Evolutionary conservation across 768 basidiomycete genomes (phyloP).

Genomic region (Mycena crocata): DNA sequence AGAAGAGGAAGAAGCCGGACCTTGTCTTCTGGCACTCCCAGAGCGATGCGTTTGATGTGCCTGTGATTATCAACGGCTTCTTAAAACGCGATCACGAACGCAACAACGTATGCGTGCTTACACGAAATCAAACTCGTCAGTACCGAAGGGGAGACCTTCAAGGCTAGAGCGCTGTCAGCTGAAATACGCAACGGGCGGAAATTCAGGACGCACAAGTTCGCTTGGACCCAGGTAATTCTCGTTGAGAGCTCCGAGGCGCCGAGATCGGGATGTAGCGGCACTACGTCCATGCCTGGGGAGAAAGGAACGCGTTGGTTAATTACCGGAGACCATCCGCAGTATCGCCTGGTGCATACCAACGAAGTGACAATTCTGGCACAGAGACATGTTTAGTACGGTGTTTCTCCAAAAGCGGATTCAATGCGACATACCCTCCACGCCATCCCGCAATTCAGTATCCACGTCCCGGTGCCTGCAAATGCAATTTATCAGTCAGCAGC

Average conservation of each 20-base stretch:
- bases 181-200: slow-evolving; percentile 10
- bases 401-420: slow-evolving; percentile 18
- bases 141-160: slow-evolving; percentile 74
- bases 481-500: slow-evolving; percentile 1
- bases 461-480: slow-evolving; percentile 72
- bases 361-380: slow-evolving; percentile 64
- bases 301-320: background rate
- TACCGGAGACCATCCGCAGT: background rate
- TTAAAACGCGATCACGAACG: background rate
- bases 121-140: slow-evolving; percentile 85
- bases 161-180: slow-evolving; percentile 55
- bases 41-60: slow-evolving; percentile 76
- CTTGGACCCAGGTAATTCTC: slow-evolving; percentile 78
- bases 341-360: slow-evolving; percentile 62
- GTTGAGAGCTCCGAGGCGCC: slow-evolving; percentile 66
- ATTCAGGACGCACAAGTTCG: slow-evolving; percentile 69
- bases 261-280: slow-evolving; percentile 79
- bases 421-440: slow-evolving; percentile 68
- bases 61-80: slow-evolving; percentile 45
- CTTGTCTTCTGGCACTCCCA: slow-evolving; percentile 83
- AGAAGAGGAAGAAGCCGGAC: slow-evolving; percentile 46
- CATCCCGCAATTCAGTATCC: slow-evolving; percentile 75
- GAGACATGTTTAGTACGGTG: slow-evolving; percentile 4
- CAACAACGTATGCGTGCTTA: slow-evolving; percentile 47
- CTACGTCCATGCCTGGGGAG: slow-evolving; percentile 71